Percentiles rank a stretch among this genome's conserved stretches.
Conservation (phyloP, 306 rosid genomes). For the Delonix regia region DNA sequence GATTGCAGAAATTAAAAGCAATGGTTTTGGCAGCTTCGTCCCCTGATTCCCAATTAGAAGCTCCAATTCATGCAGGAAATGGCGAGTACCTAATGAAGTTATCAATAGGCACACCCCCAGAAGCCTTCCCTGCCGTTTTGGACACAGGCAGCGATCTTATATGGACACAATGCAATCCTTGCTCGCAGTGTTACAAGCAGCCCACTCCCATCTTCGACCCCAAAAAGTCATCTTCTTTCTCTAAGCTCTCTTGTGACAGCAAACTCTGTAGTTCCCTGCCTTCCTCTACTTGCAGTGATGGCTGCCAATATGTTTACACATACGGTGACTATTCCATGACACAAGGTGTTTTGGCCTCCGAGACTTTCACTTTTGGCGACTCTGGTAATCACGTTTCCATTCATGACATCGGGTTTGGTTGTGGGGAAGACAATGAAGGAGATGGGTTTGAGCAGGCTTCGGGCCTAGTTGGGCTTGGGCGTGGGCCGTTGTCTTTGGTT, state of each 20-base stretch:
- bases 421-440: constrained; percentile 83
- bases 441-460: constrained; percentile 79
- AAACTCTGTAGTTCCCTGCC: constrained; percentile 63
- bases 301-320: constrained; percentile 66
- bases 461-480: constrained; percentile 81
- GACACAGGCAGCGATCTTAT: constrained; percentile 93
- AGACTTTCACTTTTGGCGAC: constrained; percentile 74
- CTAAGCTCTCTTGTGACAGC: constrained; percentile 58
- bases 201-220: constrained; percentile 82
- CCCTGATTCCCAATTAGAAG: constrained; percentile 37
- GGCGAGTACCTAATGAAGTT: constrained; percentile 83
- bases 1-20: constrained; percentile 64
- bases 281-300: constrained; percentile 57
- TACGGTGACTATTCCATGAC: constrained; percentile 84
- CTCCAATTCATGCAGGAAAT: constrained; percentile 62
- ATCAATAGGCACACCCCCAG: constrained; percentile 74
- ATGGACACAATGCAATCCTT: constrained; percentile 94
- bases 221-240: constrained; percentile 58
- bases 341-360: constrained; percentile 69
- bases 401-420: constrained; percentile 69
- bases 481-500: constrained; percentile 83
- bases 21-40: constrained; percentile 46
- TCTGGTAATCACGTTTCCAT: constrained; percentile 31
- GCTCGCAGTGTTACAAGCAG: constrained; percentile 69
- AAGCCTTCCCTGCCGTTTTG: constrained; percentile 66